Percentiles rank a stretch among this genome's conserved stretches.
Evolutionary conservation across 768 basidiomycete genomes (phyloP).

Genomic region (Daedalea quercina): DNA sequence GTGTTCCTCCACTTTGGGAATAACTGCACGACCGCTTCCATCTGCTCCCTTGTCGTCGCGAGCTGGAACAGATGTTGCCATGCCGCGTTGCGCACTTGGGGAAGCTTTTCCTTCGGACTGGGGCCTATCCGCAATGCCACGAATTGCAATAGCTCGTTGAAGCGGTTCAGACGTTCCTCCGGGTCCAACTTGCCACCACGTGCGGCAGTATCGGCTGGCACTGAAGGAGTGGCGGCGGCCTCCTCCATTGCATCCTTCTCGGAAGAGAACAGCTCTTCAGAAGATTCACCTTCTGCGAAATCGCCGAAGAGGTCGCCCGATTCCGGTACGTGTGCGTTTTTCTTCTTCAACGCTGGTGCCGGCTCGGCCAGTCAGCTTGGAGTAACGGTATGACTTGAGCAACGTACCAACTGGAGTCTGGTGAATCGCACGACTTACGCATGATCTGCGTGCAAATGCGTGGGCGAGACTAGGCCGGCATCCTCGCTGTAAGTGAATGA

Average conservation of each 20-base stretch:
- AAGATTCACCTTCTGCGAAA: constrained; percentile 4
- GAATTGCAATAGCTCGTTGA: constrained; percentile 30
- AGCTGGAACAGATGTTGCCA: constrained; percentile 49
- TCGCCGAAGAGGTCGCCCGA: constrained; percentile 12
- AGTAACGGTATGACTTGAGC: not conserved
- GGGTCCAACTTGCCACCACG: constrained; percentile 20
- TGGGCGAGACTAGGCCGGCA: not conserved
- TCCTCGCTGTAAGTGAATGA: not conserved
- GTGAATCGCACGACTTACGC: not conserved
- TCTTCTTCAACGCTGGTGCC: constrained; percentile 12
- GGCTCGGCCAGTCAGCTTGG: not conserved
- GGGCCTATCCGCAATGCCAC: constrained; percentile 33
- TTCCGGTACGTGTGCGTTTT: not conserved
- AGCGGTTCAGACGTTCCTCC: constrained; percentile 25
- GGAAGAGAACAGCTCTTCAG: constrained; percentile 6
- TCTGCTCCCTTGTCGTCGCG: constrained; percentile 41
- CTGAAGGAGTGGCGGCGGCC: constrained; percentile 1
- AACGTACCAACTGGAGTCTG: constrained; percentile 5
- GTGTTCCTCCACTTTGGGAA: constrained; percentile 46
- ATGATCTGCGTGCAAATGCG: not conserved
- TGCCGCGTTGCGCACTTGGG: constrained; percentile 36
- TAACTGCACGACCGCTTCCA: constrained; percentile 37
- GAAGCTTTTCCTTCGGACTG: constrained; percentile 27
- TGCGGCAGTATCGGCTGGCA: not conserved
- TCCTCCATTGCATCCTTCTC: constrained; percentile 3